Base-by-base conservation (phyloP, 768 basidiomycete species). In the Pluteus cervinus region DNA sequence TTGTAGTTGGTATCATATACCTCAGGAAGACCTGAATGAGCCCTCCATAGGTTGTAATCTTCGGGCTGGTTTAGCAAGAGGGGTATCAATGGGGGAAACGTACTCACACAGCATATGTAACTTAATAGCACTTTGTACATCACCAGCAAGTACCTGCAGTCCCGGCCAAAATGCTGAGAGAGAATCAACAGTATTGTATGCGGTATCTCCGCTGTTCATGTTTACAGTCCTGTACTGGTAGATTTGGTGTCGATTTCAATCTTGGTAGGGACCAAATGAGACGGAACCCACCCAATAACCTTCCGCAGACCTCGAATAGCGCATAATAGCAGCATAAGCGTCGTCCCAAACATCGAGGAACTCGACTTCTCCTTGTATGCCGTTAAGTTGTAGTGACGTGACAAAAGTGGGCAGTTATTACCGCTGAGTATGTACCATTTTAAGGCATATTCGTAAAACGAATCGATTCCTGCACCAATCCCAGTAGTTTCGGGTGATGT, bases 101-200 rank as follows among this genome's bases (percentile, higher is more conserved):
- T 14, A 36, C 24, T 50, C 46, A 89, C 89, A 96, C 33, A 81
- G 73, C 51, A 94, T 60, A 61, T 98, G 94, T n/a, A 86, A 72
- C 50, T 88, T 88, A 49, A 96, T 87, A 12, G 93, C 94, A 55
- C 76, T 90, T 55, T 87, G 80, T 24, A 96, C 54, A 62, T 96
- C 87, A 14, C 86, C 87, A 3, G 80, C 79, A 9, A 90, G 62
- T 7, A 92, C 86, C 60, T 96, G 94, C 11, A 97, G 66, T 15
- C 93, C 96, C n/a, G 94, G 90, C 80, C 93, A 91, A 57, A 98
- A 99, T 1, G 96, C 92, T 2, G 91, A 89, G 11, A 99, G 64
- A 2, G 91, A 96, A 56, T 99, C 96, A n/a, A 94, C 67, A n/a
- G 81, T 84, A 30, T 70, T 62, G 51, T 81, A 87, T 5, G 80